A percentile compares a stretch with the other conserved stretches of the same genome.
These are phyloP conservation scores for Vaccinium macrocarpon DNA, from an alignment of 148 eudicot species.

Conservation along the genomic window DNA sequence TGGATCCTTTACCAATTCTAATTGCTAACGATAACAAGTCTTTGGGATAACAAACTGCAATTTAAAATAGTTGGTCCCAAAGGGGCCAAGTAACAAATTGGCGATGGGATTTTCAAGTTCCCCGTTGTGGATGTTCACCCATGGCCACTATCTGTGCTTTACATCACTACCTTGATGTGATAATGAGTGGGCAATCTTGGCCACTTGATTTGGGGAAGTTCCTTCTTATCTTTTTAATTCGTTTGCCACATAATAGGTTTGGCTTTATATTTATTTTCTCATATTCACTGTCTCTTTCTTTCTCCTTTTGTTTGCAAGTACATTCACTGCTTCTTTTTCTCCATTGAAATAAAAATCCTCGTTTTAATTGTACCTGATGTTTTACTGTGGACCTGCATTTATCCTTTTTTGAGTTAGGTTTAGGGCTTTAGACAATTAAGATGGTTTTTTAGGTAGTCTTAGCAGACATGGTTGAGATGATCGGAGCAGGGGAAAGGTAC, in stretches of 20 bases:
- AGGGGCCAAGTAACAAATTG: not conserved
- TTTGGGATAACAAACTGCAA: not conserved
- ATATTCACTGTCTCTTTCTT: not conserved
- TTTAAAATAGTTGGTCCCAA: not conserved
- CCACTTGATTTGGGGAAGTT: not conserved
- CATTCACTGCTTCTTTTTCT: not conserved
- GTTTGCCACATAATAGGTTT: not conserved
- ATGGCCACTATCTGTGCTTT: not conserved
- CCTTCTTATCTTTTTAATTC: not conserved
- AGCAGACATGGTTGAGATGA: not conserved
- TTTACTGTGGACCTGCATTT: too few species aligned
- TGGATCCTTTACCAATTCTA: not conserved
- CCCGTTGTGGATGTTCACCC: not conserved
- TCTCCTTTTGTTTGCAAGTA: not conserved
- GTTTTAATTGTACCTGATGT: too few species aligned
- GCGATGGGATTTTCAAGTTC: not conserved
- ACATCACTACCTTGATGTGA: not conserved
- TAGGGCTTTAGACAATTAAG: not conserved
- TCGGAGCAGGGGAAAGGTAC: not conserved
- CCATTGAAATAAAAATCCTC: too few species aligned
- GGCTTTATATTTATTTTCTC: not conserved
- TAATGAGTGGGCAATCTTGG: constrained; percentile 11
- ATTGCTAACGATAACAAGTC: not conserved
- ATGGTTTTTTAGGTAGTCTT: not conserved
- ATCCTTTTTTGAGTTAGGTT: too few species aligned